These are phyloP conservation scores for Psilocybe azurescens DNA, from an alignment of 768 basidiomycete species.

Conservation along the genomic window DNA sequence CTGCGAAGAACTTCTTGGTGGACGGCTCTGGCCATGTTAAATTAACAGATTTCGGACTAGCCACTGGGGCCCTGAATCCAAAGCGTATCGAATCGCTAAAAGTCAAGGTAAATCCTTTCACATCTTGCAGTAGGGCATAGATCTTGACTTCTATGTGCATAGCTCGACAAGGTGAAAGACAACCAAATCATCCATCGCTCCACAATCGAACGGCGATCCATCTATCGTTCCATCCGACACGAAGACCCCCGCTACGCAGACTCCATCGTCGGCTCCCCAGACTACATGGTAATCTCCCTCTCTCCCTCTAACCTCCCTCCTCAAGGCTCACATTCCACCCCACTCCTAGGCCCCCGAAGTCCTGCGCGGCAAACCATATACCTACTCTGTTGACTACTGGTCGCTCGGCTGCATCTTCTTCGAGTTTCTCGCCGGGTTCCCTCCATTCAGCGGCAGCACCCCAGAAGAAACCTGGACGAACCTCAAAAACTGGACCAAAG, in stretches of 20 bases:
- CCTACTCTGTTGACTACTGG: slow-evolving; percentile 98
- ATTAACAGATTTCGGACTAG: slow-evolving; percentile 96
- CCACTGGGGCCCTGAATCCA: slow-evolving; percentile 95
- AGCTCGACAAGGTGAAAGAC: slow-evolving; percentile 98
- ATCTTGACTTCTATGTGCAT: slow-evolving; percentile 2
- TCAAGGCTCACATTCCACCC: background rate
- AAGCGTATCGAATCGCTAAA: slow-evolving; percentile 93
- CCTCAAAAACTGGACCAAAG: slow-evolving; percentile 96
- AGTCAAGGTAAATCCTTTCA: slow-evolving; percentile 66
- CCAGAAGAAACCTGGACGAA: slow-evolving; percentile 99
- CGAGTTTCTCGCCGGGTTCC: slow-evolving; percentile 96
- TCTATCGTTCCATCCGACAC: slow-evolving; percentile 91
- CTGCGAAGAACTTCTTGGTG: slow-evolving; percentile 88
- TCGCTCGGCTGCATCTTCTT: slow-evolving; percentile 98
- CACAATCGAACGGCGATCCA: slow-evolving; percentile 91
- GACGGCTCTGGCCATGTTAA: slow-evolving; percentile 97
- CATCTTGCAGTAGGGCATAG: background rate
- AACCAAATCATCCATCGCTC: slow-evolving; percentile 88
- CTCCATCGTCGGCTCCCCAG: slow-evolving; percentile 96
- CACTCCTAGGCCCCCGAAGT: slow-evolving; percentile 76
- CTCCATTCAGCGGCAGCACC: slow-evolving; percentile 94
- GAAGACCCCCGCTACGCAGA: slow-evolving; percentile 95
- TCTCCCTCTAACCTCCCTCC: background rate
- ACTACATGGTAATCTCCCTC: slow-evolving; percentile 79
- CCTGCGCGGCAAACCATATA: slow-evolving; percentile 92